phyloP scores from a whole-genome alignment of 176 grass and related monocot genomes.

The Oryza rufipogon region DNA sequence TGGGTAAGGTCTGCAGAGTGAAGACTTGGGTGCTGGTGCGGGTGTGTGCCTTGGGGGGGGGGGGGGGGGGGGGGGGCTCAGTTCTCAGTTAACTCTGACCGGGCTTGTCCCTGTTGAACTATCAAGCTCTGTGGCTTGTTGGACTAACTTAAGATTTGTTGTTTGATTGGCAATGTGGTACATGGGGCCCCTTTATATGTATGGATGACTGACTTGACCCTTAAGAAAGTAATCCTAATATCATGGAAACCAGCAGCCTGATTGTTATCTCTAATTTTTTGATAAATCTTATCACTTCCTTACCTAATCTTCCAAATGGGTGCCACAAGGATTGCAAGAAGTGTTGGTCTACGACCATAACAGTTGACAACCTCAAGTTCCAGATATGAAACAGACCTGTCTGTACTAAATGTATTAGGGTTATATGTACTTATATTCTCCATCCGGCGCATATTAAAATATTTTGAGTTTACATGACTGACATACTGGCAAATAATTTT shows the following conservation, averaged over 20 bases:
- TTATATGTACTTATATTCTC: conserved; percentile 22
- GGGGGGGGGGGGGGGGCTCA: no score
- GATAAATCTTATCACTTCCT: neutral
- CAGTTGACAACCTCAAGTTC: neutral
- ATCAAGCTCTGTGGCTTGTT: neutral
- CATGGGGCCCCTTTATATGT: neutral
- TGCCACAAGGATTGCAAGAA: neutral
- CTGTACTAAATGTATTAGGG: neutral
- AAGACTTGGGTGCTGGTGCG: no score
- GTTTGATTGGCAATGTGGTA: neutral
- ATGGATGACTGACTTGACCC: neutral
- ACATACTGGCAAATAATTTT: neutral
- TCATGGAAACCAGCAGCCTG: neutral
- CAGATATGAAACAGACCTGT: neutral
- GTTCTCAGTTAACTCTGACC: neutral
- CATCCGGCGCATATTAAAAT: conserved; percentile 19
- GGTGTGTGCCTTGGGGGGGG: no score
- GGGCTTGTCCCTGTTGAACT: neutral
- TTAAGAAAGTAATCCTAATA: neutral
- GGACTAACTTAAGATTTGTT: neutral
- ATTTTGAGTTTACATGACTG: conserved; percentile 21
- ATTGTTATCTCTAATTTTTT: neutral
- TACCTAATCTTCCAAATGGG: neutral
- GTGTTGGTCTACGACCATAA: neutral
- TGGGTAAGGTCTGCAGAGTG: no score